phyloP scores from a whole-genome alignment of 805 yeast species.

The Candida methanosorbosa region DNA sequence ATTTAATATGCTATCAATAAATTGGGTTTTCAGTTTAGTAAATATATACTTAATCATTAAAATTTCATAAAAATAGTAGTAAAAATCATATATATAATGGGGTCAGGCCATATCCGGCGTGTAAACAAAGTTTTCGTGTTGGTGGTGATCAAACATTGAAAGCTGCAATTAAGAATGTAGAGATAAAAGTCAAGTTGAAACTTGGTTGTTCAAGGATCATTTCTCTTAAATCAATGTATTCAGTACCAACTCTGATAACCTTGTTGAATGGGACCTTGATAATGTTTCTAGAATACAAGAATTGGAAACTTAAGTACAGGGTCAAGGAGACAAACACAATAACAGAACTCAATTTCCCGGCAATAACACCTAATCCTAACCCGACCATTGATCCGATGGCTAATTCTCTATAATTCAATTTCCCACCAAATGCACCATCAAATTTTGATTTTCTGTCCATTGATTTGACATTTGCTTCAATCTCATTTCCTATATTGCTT shows the following conservation, averaged over 20 bases:
- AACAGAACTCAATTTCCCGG: conserved; percentile 51
- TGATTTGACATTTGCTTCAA: neutral
- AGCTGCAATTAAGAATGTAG: conserved; percentile 52
- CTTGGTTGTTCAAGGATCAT: conserved; percentile 52
- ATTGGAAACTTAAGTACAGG: conserved; percentile 36
- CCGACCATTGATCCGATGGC: conserved; percentile 60
- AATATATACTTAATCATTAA: neutral
- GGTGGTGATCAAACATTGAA: conserved; percentile 26
- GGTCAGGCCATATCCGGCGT: too few species aligned
- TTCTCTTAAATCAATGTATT: conserved; percentile 35
- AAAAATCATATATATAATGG: neutral
- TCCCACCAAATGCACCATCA: conserved; percentile 34
- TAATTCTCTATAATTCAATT: conserved; percentile 51
- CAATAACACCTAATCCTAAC: conserved; percentile 44
- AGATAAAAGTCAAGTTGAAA: conserved; percentile 48
- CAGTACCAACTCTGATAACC: conserved; percentile 26
- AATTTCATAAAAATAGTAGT: neutral
- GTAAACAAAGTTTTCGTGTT: too few species aligned
- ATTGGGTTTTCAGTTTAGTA: too few species aligned
- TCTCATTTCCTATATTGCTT: neutral
- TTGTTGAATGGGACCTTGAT: conserved; percentile 34
- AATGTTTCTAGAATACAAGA: conserved; percentile 46
- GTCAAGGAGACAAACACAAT: conserved; percentile 43
- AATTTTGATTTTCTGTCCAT: conserved; percentile 13
- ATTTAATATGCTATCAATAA: too few species aligned